Percentiles rank a stretch among this genome's conserved stretches.
Conservation (phyloP, 768 basidiomycete species). For the Panellus pusillus region DNA sequence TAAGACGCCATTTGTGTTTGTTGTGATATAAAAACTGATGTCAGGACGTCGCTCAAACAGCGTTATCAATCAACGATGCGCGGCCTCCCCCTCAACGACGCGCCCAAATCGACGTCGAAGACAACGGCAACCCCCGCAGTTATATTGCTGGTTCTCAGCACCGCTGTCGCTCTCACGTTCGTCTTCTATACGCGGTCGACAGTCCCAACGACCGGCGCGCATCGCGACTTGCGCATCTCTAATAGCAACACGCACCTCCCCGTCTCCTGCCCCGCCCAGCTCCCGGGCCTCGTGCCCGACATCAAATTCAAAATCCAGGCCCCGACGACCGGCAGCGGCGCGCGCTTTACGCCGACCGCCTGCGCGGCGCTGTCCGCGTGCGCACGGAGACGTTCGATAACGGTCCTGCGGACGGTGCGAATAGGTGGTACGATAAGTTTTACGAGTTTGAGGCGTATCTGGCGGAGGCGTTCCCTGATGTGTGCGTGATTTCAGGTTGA, state of each 20-base stretch:
- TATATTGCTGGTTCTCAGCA: too few species aligned
- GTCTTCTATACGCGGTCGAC: too few species aligned
- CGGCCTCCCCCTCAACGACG: constrained; percentile 4
- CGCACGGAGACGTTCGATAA: constrained; percentile 47
- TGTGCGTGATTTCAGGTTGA: constrained; percentile 37
- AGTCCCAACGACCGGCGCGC: too few species aligned
- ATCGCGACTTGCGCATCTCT: background rate
- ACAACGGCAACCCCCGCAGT: too few species aligned
- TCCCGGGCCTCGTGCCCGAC: background rate
- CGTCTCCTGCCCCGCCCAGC: background rate
- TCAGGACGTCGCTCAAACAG: too few species aligned
- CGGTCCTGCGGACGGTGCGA: constrained; percentile 42
- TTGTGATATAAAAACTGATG: too few species aligned
- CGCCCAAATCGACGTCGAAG: background rate
- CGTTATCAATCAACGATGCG: constrained; percentile 1
- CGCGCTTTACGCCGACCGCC: constrained; percentile 19
- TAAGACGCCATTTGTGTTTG: too few species aligned
- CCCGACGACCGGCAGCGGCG: background rate
- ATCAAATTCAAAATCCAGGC: background rate
- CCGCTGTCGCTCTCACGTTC: too few species aligned
- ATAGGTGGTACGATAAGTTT: constrained; percentile 42
- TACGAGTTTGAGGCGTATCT: constrained; percentile 39
- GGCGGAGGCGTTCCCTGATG: constrained; percentile 44
- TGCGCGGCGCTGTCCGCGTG: constrained; percentile 28
- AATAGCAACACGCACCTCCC: background rate